phyloP scores from a whole-genome alignment of 129 eudicot genomes.

The Pseudognaphalium luteoalbum region DNA sequence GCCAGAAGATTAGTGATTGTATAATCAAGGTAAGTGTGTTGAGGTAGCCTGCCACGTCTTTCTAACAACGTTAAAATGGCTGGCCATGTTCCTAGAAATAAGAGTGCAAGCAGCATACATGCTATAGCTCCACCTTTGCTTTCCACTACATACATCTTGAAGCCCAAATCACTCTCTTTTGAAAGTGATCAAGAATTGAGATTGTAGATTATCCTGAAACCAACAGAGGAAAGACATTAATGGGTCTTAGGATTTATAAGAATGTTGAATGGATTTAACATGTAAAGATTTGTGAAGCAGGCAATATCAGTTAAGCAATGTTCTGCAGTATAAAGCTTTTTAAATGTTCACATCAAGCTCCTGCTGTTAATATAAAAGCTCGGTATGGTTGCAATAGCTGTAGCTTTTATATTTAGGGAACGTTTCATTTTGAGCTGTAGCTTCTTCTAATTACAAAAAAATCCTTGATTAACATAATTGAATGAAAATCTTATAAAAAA shows the following conservation, averaged over 20 bases:
- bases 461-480: too few relatives aligned
- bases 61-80: conserved; percentile 73
- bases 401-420: too few relatives aligned
- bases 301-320: background rate
- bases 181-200: conserved; percentile 23
- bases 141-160: conserved; percentile 80
- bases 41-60: conserved; percentile 93
- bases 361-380: too few relatives aligned
- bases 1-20: conserved; percentile 77
- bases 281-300: background rate
- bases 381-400: too few relatives aligned
- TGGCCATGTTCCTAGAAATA: conserved; percentile 92
- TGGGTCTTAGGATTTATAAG: background rate
- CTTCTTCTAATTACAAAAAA: too few relatives aligned
- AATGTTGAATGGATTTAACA: background rate
- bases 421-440: too few relatives aligned
- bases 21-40: conserved; percentile 89
- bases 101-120: conserved; percentile 74
- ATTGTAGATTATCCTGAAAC: conserved; percentile 24
- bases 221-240: conserved; percentile 3
- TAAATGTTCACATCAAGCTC: too few relatives aligned
- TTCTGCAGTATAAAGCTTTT: too few relatives aligned
- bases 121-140: conserved; percentile 86
- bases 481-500: too few relatives aligned
- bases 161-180: conserved; percentile 17